These are phyloP conservation scores for Cercospora beticola DNA, from an alignment of 2,329 filamentous ascomycete species.

Conservation along the genomic window DNA sequence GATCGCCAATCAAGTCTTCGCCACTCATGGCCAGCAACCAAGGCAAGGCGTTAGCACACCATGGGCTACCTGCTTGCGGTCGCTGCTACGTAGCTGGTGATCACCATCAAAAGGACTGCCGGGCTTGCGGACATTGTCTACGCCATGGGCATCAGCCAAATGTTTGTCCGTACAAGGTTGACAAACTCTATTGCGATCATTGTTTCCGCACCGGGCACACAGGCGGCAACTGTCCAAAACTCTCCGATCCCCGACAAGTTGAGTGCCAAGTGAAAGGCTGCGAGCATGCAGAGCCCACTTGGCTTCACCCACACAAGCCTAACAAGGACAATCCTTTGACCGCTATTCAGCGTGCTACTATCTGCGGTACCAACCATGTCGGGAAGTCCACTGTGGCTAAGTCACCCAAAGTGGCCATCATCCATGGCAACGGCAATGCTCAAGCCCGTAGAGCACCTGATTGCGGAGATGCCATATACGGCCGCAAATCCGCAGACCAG, in stretches of 20 bases:
- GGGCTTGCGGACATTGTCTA: not conserved
- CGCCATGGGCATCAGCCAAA: not conserved
- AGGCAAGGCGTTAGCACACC: not conserved
- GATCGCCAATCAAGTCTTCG: not conserved
- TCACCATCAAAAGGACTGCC: not conserved
- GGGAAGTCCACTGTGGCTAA: not conserved
- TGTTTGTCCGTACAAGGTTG: not conserved
- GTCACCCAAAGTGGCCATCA: not conserved
- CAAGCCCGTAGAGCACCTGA: not conserved
- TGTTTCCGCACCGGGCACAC: not conserved
- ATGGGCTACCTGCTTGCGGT: not conserved
- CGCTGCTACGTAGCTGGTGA: not conserved
- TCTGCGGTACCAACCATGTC: not conserved
- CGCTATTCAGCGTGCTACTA: not conserved
- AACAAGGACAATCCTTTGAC: not conserved
- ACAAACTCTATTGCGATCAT: not conserved
- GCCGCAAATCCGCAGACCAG: not conserved
- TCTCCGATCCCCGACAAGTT: not conserved
- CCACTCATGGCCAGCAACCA: not conserved
- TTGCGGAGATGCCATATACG: not conserved
- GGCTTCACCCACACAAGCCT: not conserved
- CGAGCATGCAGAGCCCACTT: not conserved
- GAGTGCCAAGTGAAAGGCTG: not conserved
- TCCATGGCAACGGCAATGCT: not conserved
- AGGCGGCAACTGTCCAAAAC: not conserved